A percentile compares a stretch with the other conserved stretches of the same genome.
Evolutionary conservation across 306 rosid species (phyloP).

Genomic region (Quercus suber): DNA sequence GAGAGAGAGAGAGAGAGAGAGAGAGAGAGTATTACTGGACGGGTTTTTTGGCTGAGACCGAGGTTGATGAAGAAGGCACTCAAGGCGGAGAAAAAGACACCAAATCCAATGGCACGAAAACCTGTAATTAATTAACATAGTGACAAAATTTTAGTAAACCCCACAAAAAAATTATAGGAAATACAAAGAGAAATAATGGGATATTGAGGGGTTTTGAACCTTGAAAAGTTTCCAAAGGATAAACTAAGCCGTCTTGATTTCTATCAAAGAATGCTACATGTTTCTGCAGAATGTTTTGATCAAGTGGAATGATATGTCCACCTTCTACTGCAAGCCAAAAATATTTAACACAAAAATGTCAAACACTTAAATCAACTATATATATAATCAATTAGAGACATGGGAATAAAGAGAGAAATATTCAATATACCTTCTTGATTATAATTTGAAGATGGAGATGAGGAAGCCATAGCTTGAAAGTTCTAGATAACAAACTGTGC

Average conservation of each 20-base stretch:
- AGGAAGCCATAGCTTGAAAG: background rate
- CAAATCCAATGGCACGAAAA: constrained; percentile 75
- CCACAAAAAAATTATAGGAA: background rate
- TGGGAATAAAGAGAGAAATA: background rate
- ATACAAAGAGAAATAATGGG: background rate
- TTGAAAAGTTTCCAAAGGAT: constrained; percentile 83
- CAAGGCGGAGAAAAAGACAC: constrained; percentile 27
- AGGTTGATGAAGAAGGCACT: constrained; percentile 50
- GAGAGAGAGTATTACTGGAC: constrained; percentile 38
- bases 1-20: too few species aligned
- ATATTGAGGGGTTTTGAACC: constrained; percentile 23
- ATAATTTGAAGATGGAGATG: background rate
- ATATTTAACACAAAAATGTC: background rate
- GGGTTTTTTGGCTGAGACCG: constrained; percentile 63
- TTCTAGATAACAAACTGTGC: background rate
- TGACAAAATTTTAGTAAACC: too few species aligned
- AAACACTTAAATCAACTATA: background rate
- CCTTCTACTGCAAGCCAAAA: background rate
- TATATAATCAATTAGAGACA: background rate
- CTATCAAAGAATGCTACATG: constrained; percentile 78
- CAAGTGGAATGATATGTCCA: constrained; percentile 23
- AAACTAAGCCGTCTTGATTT: constrained; percentile 63
- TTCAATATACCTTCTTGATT: background rate
- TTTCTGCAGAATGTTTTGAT: constrained; percentile 55
- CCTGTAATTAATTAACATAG: constrained; percentile 31